Conservation (phyloP, 1,139 yeast species). For the Debaryomyces fabryi region DNA sequence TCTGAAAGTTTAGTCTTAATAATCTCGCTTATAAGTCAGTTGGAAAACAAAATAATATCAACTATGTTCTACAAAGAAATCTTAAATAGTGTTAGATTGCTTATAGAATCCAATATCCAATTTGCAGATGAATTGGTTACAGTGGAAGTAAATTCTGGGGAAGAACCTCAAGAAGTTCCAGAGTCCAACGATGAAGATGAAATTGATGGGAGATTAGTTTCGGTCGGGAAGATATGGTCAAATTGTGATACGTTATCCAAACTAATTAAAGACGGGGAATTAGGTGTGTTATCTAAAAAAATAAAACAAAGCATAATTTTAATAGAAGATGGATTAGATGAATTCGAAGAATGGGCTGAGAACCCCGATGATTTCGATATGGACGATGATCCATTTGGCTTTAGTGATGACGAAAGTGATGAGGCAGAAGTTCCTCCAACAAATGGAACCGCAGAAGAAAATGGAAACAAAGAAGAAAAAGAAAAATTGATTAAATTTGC, state of each 20-base stretch:
- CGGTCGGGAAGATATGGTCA: conserved; percentile 70
- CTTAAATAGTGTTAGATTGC: conserved; percentile 26
- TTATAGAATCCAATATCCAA: conserved; percentile 28
- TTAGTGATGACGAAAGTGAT: conserved; percentile 35
- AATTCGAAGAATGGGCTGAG: conserved; percentile 66
- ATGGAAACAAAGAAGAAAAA: conserved; percentile 14
- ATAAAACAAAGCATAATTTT: conserved; percentile 49
- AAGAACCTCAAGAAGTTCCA: conserved; percentile 17
- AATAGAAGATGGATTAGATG: conserved; percentile 65
- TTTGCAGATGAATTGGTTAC: conserved; percentile 31
- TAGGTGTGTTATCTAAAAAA: conserved; percentile 51
- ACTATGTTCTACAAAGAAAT: conserved; percentile 44
- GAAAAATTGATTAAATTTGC: conserved; percentile 43
- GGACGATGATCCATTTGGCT: conserved; percentile 47
- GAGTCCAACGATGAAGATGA: conserved; percentile 14
- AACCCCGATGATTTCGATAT: conserved; percentile 53
- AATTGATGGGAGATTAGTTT: conserved; percentile 48
- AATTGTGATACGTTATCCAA: conserved; percentile 50
- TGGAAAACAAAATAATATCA: conserved; percentile 41
- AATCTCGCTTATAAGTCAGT: conserved; percentile 50
- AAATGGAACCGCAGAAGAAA: conserved; percentile 24
- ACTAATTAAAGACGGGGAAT: conserved; percentile 48
- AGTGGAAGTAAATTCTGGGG: conserved; percentile 31
- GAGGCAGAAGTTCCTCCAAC: conserved; percentile 31
- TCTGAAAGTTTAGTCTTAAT: conserved; percentile 48